A percentile compares a stretch with the other conserved stretches of the same genome.
Evolutionary conservation across 108 stramenopile genomes (phyloP).

Genomic region (Stephanodiscus triporus): DNA sequence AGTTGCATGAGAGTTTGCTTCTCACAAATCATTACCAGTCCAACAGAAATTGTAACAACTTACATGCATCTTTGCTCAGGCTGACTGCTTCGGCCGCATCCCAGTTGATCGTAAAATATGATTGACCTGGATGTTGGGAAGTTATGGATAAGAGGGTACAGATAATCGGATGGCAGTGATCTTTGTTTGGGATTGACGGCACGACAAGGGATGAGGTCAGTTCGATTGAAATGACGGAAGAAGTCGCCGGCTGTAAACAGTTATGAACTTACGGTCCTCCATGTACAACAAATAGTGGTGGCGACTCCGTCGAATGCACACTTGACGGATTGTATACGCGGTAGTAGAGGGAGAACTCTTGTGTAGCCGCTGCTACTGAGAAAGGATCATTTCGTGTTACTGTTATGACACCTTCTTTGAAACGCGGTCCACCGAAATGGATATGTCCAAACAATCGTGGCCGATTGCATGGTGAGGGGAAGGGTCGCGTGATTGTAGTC

Average conservation of each 20-base stretch:
- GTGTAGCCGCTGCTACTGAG: background rate
- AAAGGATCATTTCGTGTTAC: slow-evolving; percentile 19
- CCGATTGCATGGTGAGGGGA: background rate
- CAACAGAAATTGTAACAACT: background rate
- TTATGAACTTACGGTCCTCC: slow-evolving; percentile 53
- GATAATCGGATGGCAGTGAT: slow-evolving; percentile 52
- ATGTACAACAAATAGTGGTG: slow-evolving; percentile 47
- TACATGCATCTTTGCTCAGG: slow-evolving; percentile 40
- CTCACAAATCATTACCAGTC: background rate
- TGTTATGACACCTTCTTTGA: slow-evolving; percentile 33
- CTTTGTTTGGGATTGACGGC: slow-evolving; percentile 13
- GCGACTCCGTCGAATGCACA: slow-evolving; percentile 33
- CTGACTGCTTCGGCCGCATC: slow-evolving; percentile 45
- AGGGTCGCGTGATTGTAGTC: no score
- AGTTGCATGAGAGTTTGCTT: background rate
- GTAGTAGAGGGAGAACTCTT: slow-evolving; percentile 29
- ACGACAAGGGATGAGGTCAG: background rate
- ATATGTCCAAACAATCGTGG: slow-evolving; percentile 25
- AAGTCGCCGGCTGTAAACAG: background rate
- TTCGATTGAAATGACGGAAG: background rate
- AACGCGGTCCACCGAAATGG: slow-evolving; percentile 29
- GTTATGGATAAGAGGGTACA: slow-evolving; percentile 44
- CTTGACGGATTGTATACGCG: slow-evolving; percentile 46
- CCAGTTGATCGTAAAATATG: slow-evolving; percentile 58
- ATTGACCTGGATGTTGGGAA: slow-evolving; percentile 48